Evolutionary conservation across 139 green algal genomes (phyloP).

Genomic region (Edaphochlamys debaryana): DNA sequence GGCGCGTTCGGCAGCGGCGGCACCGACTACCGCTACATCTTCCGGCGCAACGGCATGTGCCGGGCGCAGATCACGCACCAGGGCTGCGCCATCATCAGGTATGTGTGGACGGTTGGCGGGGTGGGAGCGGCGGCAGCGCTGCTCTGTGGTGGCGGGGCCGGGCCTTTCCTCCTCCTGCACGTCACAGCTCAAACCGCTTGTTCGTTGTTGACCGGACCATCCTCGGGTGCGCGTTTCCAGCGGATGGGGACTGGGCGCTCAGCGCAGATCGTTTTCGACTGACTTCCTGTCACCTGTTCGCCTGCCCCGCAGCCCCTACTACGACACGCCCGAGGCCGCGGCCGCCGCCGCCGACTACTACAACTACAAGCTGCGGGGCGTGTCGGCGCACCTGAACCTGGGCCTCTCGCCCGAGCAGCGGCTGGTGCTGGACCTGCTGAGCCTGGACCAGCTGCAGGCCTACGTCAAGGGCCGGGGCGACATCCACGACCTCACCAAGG

Average conservation of each 20-base stretch:
- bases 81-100: conserved; percentile 41
- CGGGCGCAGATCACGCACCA: conserved; percentile 43
- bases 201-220: no score
- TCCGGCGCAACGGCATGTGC: conserved; percentile 41
- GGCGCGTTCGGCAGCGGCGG: background rate
- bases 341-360: conserved; percentile 36
- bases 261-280: no score
- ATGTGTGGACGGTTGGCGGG: no score
- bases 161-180: no score
- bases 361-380: conserved; percentile 37
- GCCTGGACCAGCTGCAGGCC: conserved; percentile 32
- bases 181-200: no score
- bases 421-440: conserved; percentile 6
- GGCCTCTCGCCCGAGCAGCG: conserved; percentile 31
- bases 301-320: conserved; percentile 30
- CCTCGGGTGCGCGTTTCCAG: no score
- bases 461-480: conserved; percentile 39
- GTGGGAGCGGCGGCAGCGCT: no score
- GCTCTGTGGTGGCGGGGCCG: no score
- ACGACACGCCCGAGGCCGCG: conserved; percentile 27
- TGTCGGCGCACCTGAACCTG: conserved; percentile 32
- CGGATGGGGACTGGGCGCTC: no score
- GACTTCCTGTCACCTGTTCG: no score
- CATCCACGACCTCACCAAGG: conserved; percentile 26
- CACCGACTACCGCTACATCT: conserved; percentile 40